Evolutionary conservation across 805 yeast species (phyloP).

Genomic region (Cyberlindnera nakhonratchasimensis): DNA sequence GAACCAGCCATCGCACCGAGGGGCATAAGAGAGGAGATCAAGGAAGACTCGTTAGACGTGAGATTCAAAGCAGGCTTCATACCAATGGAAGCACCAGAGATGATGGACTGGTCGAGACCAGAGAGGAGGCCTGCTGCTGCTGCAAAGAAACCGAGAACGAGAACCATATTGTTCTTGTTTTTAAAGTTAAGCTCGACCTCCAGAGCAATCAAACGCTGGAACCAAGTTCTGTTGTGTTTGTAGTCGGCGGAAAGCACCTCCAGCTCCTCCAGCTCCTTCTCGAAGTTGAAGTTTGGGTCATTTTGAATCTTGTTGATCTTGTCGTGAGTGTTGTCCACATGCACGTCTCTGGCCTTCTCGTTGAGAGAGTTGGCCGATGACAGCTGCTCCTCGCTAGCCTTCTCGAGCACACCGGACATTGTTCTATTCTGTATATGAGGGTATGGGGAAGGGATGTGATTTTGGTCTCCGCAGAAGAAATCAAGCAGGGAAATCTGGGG

Average conservation of each 20-base stretch:
- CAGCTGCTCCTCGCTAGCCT: conserved; percentile 9
- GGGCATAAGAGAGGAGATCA: conserved; percentile 62
- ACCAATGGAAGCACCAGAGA: conserved; percentile 58
- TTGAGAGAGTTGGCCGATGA: conserved; percentile 1
- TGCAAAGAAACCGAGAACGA: conserved; percentile 52
- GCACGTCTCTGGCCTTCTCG: conserved; percentile 6
- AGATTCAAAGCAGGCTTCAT: conserved; percentile 43
- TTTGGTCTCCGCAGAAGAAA: too few relatives aligned
- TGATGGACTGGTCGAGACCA: conserved; percentile 65
- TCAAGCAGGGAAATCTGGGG: neutral
- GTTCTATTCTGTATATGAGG: neutral
- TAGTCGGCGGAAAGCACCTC: conserved; percentile 28
- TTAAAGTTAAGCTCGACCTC: conserved; percentile 41
- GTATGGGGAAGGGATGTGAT: too few relatives aligned
- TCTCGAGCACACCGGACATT: conserved; percentile 14
- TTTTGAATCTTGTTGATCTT: conserved; percentile 15
- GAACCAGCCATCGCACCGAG: conserved; percentile 66
- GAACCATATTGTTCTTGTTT: conserved; percentile 44
- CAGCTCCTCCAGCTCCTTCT: conserved; percentile 36
- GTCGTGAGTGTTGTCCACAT: conserved; percentile 15
- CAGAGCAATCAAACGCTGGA: conserved; percentile 35
- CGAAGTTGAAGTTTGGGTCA: conserved; percentile 33
- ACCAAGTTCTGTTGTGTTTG: conserved; percentile 32
- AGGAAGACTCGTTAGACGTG: conserved; percentile 42
- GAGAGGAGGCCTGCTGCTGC: conserved; percentile 63